Evolutionary conservation across 2,329 filamentous ascomycete species (phyloP), one percentile per base, ranked within the genome.

Genomic region (Cladosporium sp.): DNA sequence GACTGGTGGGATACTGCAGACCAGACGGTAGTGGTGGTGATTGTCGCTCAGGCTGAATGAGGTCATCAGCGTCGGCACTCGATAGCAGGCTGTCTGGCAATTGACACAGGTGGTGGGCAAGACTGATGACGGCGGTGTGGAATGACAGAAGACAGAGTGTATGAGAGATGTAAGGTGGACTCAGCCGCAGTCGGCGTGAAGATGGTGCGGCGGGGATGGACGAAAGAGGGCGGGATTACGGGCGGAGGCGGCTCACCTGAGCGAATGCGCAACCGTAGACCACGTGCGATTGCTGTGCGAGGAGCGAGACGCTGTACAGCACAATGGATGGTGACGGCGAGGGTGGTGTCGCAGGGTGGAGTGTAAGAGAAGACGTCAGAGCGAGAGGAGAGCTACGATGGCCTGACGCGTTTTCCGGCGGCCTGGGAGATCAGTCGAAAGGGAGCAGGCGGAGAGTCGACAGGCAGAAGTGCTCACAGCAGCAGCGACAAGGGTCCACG

Each of bases 41-140:
- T n/a, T 30, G 20, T 14, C 45, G 22, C 45, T 28, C 30, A 49
- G 38, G 42, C 42, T 45, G 54, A 49, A 42, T 56, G 54, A 56
- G 54, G 42, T 56, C 54, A 56, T 56, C 54, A 56, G 54, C 54
- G 54, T 49, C 54, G 42, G 36, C 54, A 39, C 25, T 49, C 42
- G 42, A 49, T 28, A 19, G 28, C 12, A 17, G 42, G 22, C 15
- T 30, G 54, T 12, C n/a, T 37, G 17, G 20, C 28, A 37, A 50
- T 50, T 22, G 47, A 50, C 28, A n/a, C 12, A n/a, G 28, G 34
- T 17, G 47, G 47, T 19, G n/a, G 17, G 30, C 1, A 7, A 34
- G 11, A 17, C 3, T 9, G 6, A 36, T 20, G 28, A 37, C n/a
- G 17, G 28, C 30, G 2, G 45, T 30, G 47, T 37, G 47, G 14